phyloP scores from a whole-genome alignment of 768 basidiomycete species.

The Mycena venus region DNA sequence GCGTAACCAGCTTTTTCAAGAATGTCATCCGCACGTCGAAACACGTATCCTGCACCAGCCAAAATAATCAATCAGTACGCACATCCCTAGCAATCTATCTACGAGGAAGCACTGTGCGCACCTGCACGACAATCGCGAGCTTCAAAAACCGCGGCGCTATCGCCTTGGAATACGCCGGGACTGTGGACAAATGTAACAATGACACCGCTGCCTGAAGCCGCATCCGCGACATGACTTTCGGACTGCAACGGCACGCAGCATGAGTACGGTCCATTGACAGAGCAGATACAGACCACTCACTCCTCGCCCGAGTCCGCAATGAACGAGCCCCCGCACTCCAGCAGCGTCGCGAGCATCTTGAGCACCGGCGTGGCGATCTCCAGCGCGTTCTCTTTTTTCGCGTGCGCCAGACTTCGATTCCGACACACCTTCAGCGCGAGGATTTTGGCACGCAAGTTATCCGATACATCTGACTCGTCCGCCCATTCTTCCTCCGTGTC shows the following conservation, averaged over 20 bases:
- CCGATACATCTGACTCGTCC: conserved; percentile 72
- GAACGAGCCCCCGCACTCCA: conserved; percentile 78
- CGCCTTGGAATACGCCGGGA: conserved; percentile 67
- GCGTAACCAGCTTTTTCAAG: conserved; percentile 77
- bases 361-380: conserved; percentile 83
- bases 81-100: neutral
- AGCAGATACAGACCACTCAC: conserved; percentile 54
- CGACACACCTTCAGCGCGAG: conserved; percentile 85
- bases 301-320: conserved; percentile 59
- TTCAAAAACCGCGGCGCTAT: conserved; percentile 74
- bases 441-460: conserved; percentile 76
- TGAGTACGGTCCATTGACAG: neutral
- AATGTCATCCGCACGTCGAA: conserved; percentile 88
- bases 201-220: conserved; percentile 87
- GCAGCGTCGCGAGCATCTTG: conserved; percentile 79
- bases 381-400: conserved; percentile 66
- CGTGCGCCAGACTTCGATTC: conserved; percentile 83
- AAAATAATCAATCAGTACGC: neutral
- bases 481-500: conserved; percentile 82
- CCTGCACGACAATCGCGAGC: conserved; percentile 84
- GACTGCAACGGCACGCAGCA: conserved; percentile 51
- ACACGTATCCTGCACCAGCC: conserved; percentile 77
- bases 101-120: conserved; percentile 52
- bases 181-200: conserved; percentile 80
- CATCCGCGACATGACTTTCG: conserved; percentile 79